Base-by-base conservation (phyloP, 75 land plant genomes). In the Chamaecyparis obtusa region DNA sequence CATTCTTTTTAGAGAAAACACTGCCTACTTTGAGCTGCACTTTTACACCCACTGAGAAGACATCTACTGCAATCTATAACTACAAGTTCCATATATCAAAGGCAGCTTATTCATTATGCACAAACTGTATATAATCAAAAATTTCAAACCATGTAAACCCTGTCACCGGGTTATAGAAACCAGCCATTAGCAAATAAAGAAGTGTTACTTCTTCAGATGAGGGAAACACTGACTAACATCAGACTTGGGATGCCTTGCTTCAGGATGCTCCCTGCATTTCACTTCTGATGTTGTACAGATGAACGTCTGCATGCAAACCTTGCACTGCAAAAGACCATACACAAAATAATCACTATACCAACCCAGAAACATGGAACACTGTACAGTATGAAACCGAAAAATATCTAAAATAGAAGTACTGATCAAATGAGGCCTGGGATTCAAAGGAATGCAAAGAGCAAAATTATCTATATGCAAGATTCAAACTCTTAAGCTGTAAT, bases 241-340 rank as follows among this genome's bases (percentile, higher is more conserved):
- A 67, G 85, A 39, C 85, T 97, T 97, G 33, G 99, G 97, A 89
- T 97, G 99, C 89, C 92, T 95, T 64, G 97, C 98, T 91, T 96
- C 98, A 7, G 97, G 95, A 85, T 96, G 98, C 86, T 96, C 98
- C 91, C 88, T 96, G 91, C 98, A 96, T 85, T 96, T 96, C 36
- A 90, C 93, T 90, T 96, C 98, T n/a, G 92, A 94, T n/a, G 99
- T 95, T 11, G 99, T 97, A 90, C 99, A 97, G 75, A 97, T 97
- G 85, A 97, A 97, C 84, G 99, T 97, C 87, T 97, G 99, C 99
- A 97, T 97, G 88, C 99, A 97, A 2, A 95, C 94, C 89, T 95
- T 97, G 92, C 99, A 97, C 99, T 97, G 96, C 89, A 92, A 81
- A 89, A 49, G 49, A n/a, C 32, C 48, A 15, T 2, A 9, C 48